Base-by-base conservation (phyloP, 2,329 filamentous ascomycete genomes). In the Neofusicoccum laricinum region DNA sequence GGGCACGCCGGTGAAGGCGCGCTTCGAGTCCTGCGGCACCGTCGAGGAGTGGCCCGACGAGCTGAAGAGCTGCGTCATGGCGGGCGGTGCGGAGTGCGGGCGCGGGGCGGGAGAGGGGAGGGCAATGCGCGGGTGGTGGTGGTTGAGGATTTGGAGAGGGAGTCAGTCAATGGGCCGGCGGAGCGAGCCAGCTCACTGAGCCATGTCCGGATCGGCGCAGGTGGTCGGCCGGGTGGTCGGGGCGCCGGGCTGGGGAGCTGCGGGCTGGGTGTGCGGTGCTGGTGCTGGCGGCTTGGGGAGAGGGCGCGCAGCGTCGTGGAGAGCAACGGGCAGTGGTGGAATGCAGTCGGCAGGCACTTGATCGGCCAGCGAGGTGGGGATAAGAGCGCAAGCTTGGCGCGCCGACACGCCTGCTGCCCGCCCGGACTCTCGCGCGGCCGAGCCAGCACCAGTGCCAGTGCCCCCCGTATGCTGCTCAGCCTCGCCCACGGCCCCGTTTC, bases 1-100 rank as follows among this genome's bases (percentile, higher is more conserved):
- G 66, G 77, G 73, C 65, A 77, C 71, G 72, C 81, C 80, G 65
- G 79, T 80, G 72, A 83, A 83, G 71, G 78, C 77, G 67, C 81
- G 77, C 76, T 82, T 82, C 46, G 76, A 70, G 72, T 77, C 73
- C 19, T 43, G 38, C 66, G 70, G 71, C 66, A 75, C 68, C 67
- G 73, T 70, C 66, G 70, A 71, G 67, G 76, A 68, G 67, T 75
- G 71, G 70, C 67, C 72, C 58, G 73, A 73, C 61, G 74, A 74
- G 72, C 69, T 77, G 73, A 79, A 78, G 66, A 80, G 72, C 69
- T 79, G 77, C 68, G 78, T 78, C 78, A 79, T 80, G 66, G 62
- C 68, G 36, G 49, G 51, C 49, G 59, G 57, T 63, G 66, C 32
- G 41, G 58, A 40, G 64, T 15, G 66, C 19, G 50, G 65, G 53